Conservation (phyloP, 2,329 filamentous ascomycete genomes). For the Aspergillus floridensis region DNA sequence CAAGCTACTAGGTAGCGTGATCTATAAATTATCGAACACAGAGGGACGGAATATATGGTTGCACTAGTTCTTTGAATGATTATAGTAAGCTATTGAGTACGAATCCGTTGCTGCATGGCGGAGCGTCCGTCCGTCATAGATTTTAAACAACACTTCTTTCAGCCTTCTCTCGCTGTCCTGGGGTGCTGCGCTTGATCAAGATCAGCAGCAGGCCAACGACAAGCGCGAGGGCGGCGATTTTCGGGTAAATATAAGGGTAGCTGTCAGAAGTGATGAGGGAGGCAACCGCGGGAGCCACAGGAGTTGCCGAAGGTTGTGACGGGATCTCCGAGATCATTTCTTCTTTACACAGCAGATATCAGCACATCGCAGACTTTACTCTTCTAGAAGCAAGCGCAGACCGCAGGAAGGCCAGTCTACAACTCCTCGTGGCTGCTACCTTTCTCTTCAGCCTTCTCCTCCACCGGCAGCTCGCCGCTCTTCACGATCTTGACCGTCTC, state of each 20-base stretch:
- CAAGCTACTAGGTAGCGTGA: not conserved
- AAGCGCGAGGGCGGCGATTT: constrained; percentile 20
- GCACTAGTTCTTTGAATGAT: not conserved
- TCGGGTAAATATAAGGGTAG: constrained; percentile 13
- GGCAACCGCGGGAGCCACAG: constrained; percentile 8
- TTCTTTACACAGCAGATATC: constrained; percentile 27
- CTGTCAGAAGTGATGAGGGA: constrained; percentile 8
- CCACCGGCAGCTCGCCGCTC: constrained; percentile 60
- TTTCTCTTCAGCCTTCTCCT: constrained; percentile 44
- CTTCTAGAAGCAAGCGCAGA: constrained; percentile 25
- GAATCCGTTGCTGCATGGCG: not conserved
- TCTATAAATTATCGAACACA: not conserved
- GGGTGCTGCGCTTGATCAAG: constrained; percentile 12
- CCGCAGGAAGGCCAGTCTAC: constrained; percentile 43
- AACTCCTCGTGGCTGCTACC: constrained; percentile 67
- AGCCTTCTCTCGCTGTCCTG: constrained; percentile 11
- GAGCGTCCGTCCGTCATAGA: not conserved
- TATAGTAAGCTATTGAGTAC: not conserved
- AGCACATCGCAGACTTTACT: constrained; percentile 29
- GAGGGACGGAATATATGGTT: not conserved
- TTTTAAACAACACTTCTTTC: constrained; percentile 20
- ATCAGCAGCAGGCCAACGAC: constrained; percentile 20
- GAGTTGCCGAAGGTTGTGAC: constrained; percentile 10
- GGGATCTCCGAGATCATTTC: constrained; percentile 19
- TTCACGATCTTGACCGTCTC: constrained; percentile 63